These are phyloP conservation scores for Gymnopilus dilepis DNA, from an alignment of 768 basidiomycete species.

Conservation along the genomic window DNA sequence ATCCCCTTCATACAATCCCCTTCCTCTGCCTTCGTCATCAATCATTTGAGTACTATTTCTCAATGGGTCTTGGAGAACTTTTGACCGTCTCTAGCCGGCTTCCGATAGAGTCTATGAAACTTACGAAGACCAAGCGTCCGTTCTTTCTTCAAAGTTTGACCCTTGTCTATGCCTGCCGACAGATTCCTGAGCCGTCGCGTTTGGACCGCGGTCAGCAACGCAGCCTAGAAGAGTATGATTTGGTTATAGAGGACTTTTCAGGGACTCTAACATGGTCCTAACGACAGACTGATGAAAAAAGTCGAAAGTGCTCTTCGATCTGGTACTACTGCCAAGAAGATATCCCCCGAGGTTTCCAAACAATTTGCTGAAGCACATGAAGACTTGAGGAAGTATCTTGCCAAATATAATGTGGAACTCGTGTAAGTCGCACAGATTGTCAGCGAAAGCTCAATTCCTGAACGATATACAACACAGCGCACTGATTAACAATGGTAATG, in stretches of 20 bases:
- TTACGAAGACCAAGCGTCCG: background rate
- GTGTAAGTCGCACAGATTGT: background rate
- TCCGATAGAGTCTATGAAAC: background rate
- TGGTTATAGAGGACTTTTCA: background rate
- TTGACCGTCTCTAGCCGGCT: background rate
- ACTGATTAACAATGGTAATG: background rate
- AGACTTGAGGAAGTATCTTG: background rate
- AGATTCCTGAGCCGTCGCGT: constrained; percentile 1
- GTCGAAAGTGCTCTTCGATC: background rate
- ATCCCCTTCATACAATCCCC: too few species aligned
- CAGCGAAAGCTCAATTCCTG: too few species aligned
- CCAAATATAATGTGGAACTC: background rate
- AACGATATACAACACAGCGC: background rate
- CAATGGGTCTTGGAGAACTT: background rate
- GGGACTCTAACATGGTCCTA: background rate
- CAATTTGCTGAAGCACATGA: background rate
- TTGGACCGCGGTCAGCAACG: background rate
- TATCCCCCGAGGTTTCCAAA: background rate
- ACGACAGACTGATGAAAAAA: background rate
- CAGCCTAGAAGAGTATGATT: too few species aligned
- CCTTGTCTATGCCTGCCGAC: background rate
- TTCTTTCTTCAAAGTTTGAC: constrained; percentile 3
- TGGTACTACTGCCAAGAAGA: background rate
- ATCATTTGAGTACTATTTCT: too few species aligned
- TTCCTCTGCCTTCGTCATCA: too few species aligned